These are phyloP conservation scores for Schizophyllum amplum DNA, from an alignment of 1,284 basidiomycete species.

Conservation along the genomic window DNA sequence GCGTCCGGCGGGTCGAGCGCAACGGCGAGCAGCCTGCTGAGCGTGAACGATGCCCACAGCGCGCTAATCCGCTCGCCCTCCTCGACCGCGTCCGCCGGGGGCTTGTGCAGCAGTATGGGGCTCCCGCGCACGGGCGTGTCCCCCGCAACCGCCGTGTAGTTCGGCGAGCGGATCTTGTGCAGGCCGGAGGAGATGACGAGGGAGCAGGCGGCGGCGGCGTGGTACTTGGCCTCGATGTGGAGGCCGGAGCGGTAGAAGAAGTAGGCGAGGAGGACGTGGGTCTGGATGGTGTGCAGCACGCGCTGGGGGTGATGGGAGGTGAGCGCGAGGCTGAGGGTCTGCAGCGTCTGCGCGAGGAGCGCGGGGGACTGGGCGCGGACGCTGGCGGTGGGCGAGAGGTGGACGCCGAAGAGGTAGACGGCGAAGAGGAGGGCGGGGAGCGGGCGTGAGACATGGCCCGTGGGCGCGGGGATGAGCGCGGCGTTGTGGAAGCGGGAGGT, in stretches of 20 bases:
- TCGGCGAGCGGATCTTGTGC: slow-evolving; percentile 31
- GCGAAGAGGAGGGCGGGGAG: slow-evolving; percentile 38
- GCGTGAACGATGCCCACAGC: slow-evolving; percentile 46
- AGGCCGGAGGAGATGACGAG: slow-evolving; percentile 32
- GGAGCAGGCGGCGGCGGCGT: slow-evolving; percentile 30
- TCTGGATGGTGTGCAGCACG: slow-evolving; percentile 46
- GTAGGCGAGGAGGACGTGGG: slow-evolving; percentile 45
- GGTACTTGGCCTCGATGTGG: slow-evolving; percentile 36
- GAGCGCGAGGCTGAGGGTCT: slow-evolving; percentile 30
- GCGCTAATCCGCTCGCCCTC: slow-evolving; percentile 51
- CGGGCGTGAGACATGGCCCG: slow-evolving; percentile 34
- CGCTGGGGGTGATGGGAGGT: slow-evolving; percentile 31
- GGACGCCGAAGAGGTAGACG: slow-evolving; percentile 43
- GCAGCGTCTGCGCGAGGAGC: slow-evolving; percentile 36
- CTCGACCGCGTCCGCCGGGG: slow-evolving; percentile 31
- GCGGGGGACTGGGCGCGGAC: slow-evolving; percentile 27
- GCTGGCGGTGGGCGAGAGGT: slow-evolving; percentile 29
- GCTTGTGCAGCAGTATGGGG: neutral
- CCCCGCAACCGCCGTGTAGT: slow-evolving; percentile 5
- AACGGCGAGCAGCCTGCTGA: slow-evolving; percentile 45
- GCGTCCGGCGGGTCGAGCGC: slow-evolving; percentile 36
- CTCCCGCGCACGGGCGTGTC: slow-evolving; percentile 19
- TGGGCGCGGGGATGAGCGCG: slow-evolving; percentile 26
- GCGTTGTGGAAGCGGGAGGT: slow-evolving; percentile 30
- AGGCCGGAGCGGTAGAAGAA: slow-evolving; percentile 45